These are phyloP conservation scores for Aspergillus japonicus DNA, from an alignment of 2,329 filamentous ascomycete species.

Conservation along the genomic window DNA sequence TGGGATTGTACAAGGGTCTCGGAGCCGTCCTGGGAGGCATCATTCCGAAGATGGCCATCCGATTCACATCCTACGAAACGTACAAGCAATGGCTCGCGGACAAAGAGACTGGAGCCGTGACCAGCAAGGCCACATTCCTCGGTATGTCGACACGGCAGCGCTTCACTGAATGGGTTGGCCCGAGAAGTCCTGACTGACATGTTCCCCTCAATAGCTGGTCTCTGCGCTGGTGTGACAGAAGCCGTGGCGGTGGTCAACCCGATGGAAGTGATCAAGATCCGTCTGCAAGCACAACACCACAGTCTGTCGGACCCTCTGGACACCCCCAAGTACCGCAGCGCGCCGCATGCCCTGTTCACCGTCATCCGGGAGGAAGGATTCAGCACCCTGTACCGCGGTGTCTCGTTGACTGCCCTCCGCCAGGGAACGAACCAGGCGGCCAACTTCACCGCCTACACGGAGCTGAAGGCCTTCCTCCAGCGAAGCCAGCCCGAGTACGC, in stretches of 20 bases:
- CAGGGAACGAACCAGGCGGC: slow-evolving; percentile 97
- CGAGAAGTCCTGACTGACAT: slow-evolving; percentile 3
- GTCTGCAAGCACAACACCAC: slow-evolving; percentile 96
- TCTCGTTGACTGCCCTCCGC: slow-evolving; percentile 85
- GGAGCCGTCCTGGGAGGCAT: slow-evolving; percentile 95
- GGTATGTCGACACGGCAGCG: slow-evolving; percentile 46
- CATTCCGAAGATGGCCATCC: slow-evolving; percentile 98
- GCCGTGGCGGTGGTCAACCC: slow-evolving; percentile 94
- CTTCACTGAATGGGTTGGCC: not conserved
- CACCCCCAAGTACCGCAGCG: slow-evolving; percentile 94
- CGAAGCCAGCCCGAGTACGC: slow-evolving; percentile 68
- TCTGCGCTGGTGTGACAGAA: slow-evolving; percentile 91
- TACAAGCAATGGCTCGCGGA: slow-evolving; percentile 85
- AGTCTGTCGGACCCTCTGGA: slow-evolving; percentile 96
- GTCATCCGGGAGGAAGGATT: slow-evolving; percentile 89
- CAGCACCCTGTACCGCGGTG: slow-evolving; percentile 86
- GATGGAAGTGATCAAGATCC: slow-evolving; percentile 99
- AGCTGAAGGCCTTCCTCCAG: slow-evolving; percentile 80
- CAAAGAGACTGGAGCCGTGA: slow-evolving; percentile 64
- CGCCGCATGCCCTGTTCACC: slow-evolving; percentile 78
- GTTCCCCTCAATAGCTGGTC: slow-evolving; percentile 62
- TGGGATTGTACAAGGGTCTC: slow-evolving; percentile 97
- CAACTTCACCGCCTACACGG: slow-evolving; percentile 97
- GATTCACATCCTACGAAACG: slow-evolving; percentile 93
- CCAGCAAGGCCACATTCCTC: slow-evolving; percentile 69